These are phyloP conservation scores for Fraxinus excelsior DNA, from an alignment of 257 asterid genomes.

Conservation along the genomic window DNA sequence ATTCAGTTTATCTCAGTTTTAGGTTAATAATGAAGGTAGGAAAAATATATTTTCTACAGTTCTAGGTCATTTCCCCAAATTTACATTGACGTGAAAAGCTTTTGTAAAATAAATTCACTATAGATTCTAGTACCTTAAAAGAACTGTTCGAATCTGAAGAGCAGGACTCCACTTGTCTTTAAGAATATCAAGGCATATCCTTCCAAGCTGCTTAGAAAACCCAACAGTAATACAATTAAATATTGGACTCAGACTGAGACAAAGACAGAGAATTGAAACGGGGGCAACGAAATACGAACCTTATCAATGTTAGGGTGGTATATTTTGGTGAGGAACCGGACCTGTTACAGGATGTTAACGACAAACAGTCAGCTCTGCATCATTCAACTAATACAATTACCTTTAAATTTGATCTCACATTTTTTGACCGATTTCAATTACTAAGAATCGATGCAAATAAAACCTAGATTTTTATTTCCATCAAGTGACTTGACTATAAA, in stretches of 20 bases:
- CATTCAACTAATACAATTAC: constrained; percentile 24
- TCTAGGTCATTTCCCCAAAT: constrained; percentile 5
- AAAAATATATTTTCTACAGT: not conserved
- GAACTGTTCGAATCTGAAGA: constrained; percentile 98
- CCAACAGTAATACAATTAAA: constrained; percentile 15
- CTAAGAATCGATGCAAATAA: constrained; percentile 19
- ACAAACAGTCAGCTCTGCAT: constrained; percentile 28
- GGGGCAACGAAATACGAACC: constrained; percentile 43
- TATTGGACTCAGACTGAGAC: not conserved
- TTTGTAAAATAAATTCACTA: not conserved
- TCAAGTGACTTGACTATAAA: not conserved
- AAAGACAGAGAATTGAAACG: constrained; percentile 6
- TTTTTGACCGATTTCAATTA: constrained; percentile 13
- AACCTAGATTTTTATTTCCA: constrained; percentile 19
- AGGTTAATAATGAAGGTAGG: not conserved
- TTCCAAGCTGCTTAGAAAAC: constrained; percentile 77
- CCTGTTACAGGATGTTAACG: constrained; percentile 50
- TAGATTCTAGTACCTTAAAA: constrained; percentile 69
- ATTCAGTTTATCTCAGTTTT: not conserved
- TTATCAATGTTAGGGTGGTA: constrained; percentile 99
- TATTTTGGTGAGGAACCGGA: constrained; percentile 97
- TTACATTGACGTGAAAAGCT: not conserved
- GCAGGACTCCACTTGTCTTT: constrained; percentile 99
- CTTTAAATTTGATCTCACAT: constrained; percentile 20
- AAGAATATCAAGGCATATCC: constrained; percentile 97